Percentiles rank a stretch among this genome's conserved stretches.
phyloP scores from a whole-genome alignment of 108 stramenopile genomes.

The Bacterosira constricta region DNA sequence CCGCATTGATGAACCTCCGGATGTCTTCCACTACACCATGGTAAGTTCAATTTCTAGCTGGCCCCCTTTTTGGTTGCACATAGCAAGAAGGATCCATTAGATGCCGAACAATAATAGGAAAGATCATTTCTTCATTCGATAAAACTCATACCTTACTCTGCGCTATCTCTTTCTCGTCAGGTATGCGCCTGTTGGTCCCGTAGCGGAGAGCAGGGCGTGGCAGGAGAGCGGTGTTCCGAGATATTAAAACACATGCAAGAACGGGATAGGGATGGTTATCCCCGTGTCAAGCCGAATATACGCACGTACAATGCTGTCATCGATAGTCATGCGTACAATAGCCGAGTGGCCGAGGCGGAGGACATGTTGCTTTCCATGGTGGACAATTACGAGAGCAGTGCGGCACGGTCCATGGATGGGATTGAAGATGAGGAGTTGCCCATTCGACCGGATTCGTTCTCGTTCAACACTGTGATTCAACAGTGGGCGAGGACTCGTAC shows the following conservation, averaged over 20 bases:
- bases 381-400: conserved; percentile 53
- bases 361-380: conserved; percentile 67
- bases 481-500: conserved; percentile 53
- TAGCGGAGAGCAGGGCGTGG: conserved; percentile 45
- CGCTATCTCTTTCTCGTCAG: too few relatives aligned
- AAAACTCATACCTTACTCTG: too few relatives aligned
- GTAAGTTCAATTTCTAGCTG: too few relatives aligned
- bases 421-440: conserved; percentile 58
- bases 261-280: conserved; percentile 49
- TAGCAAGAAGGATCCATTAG: too few relatives aligned
- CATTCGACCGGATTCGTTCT: conserved; percentile 63
- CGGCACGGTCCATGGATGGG: conserved; percentile 41
- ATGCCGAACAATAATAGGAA: too few relatives aligned
- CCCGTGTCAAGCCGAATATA: conserved; percentile 59
- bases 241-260: conserved; percentile 66
- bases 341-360: conserved; percentile 56
- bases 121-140: too few relatives aligned
- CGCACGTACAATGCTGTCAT: conserved; percentile 73
- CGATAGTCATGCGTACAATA: conserved; percentile 56
- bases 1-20: conserved; percentile 55
- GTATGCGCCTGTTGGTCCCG: conserved; percentile 63
- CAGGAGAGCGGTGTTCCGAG: conserved; percentile 59
- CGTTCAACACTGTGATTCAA: conserved; percentile 73
- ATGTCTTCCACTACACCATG: conserved; percentile 63
- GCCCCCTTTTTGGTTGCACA: too few relatives aligned